Evolutionary conservation across 306 rosid genomes (phyloP), one percentile per base, ranked within the genome.

Genomic region (Glycine soja): DNA sequence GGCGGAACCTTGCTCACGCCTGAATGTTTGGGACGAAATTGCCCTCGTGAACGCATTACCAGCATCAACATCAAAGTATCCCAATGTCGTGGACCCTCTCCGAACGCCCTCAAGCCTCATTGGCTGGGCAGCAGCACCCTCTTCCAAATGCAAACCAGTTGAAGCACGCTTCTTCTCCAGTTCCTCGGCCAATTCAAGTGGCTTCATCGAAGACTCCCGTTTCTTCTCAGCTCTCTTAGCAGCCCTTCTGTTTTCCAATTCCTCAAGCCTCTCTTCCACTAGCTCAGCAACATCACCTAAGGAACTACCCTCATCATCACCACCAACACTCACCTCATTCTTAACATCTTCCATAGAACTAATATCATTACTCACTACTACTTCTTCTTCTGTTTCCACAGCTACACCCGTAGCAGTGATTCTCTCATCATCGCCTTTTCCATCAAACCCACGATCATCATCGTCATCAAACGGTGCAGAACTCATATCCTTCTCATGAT

Each of bases 111-210:
- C 99, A 3, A 95, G 93, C 90, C 93, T 84, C 99, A 93, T 93
- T 53, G 99, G 99, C 85, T 91, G 99, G 56, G 99, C 98, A 62
- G 98, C 99, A 45, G 97, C 99, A 52, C 99, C 99, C 85, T 88
- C 99, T 83, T 93, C 98, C 94, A 87, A 91, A 73, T 95, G 90
- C 86, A 93, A 70, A 82, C 93, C 97, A 70, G 94, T 93, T 8
- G 95, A 95, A 88, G 99, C 99, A 57, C 90, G 91, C 75, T 88
- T 95, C 91, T 87, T 93, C 90, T 95, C 99, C 30, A 89, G 80
- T 79, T 93, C 96, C 83, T 93, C 99, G 0, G 99, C 99, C 19
- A 88, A 73, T 59, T 95, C 92, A 13, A 95, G 96, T 1, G 98
- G 93, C 86, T 88, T 93, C 82, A 70, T 80, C 6, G 67, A 78